Evolutionary conservation across 75 land plant species (phyloP), one percentile per base, ranked within the genome.

Genomic region (Cunninghamia lanceolata): DNA sequence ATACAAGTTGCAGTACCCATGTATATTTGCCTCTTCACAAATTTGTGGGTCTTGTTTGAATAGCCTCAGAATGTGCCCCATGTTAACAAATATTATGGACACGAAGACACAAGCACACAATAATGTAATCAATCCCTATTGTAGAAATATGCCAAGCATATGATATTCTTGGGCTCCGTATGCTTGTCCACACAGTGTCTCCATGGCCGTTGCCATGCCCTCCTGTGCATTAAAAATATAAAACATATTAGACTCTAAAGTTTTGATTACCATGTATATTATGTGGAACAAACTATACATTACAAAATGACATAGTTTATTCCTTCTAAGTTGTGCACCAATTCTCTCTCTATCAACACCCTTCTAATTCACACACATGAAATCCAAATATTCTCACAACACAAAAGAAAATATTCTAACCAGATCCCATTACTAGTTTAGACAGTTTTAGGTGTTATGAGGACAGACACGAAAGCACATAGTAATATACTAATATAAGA

Each of bases 101-200:
- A 91, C 28, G 4, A 89, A 89, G 16, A 91, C 46, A 76, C 87
- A 89, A 11, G 83, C 42, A 28, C 83, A 45, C 77, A 56, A 50
- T 52, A 90, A 68, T 56, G 85, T 88, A 25, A 91, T n/a, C 21
- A 87, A 25, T 25, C 85, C 92, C 21, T 84, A 40, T 66, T 91
- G 92, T 16, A 90, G 82, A 43, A 90, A 90, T 32, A 87, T 82
- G 3, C 91, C 92, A 83, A 89, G 91, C 88, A 89, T 83, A 80
- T 85, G 86, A 52, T 89, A 87, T 32, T 91, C 89, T 83, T 84
- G n/a, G 75, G 91, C 92, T 83, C 92, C 92, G 56, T 81, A 91
- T 10, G 92, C 92, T 83, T 91, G 92, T 13, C 92, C 92, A 47
- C 91, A 91, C 21, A 91, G 74, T 47, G 92, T 91, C 70, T 91